Conservation (phyloP, 345 rosid species). For the Eutrema japonicum region DNA sequence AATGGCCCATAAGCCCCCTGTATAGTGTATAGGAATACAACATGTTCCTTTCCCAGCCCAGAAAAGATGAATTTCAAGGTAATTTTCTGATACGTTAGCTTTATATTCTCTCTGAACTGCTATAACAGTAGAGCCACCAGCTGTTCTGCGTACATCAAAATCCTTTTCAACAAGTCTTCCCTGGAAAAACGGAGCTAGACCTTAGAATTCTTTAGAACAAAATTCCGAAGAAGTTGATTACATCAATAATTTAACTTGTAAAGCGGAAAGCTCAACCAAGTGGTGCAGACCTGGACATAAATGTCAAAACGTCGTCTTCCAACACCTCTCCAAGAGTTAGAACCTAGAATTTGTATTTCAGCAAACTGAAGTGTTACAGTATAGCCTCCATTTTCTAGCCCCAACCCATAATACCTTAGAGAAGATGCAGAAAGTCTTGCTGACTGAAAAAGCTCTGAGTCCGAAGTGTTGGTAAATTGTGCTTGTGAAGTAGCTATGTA, state of each 20-base stretch:
- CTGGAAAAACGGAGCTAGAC: constrained; percentile 22
- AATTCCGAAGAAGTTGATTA: neutral
- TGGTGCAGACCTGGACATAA: constrained; percentile 52
- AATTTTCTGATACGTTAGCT: constrained; percentile 42
- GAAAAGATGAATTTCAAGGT: constrained; percentile 47
- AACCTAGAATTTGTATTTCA: constrained; percentile 27
- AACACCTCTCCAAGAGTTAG: constrained; percentile 43
- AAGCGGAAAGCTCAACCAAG: constrained; percentile 7
- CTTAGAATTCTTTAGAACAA: constrained; percentile 18
- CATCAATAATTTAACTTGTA: neutral
- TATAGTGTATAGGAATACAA: constrained; percentile 44
- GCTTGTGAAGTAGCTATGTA: constrained; percentile 23
- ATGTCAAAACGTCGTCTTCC: constrained; percentile 57
- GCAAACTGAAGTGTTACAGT: constrained; percentile 37
- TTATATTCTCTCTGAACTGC: constrained; percentile 43
- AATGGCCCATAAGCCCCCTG: constrained; percentile 49
- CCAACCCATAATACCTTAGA: constrained; percentile 47
- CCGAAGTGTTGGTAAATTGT: constrained; percentile 48
- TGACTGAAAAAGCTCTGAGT: constrained; percentile 50
- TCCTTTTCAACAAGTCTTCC: constrained; percentile 53
- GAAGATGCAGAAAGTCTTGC: constrained; percentile 50
- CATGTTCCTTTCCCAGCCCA: constrained; percentile 53
- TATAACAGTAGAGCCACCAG: constrained; percentile 43
- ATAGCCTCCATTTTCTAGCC: constrained; percentile 44
- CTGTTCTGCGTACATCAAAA: constrained; percentile 54